A percentile compares a stretch with the other conserved stretches of the same genome.
Conservation (phyloP, 2,329 filamentous ascomycete species). For the Monilinia vaccinii-corymbosi region DNA sequence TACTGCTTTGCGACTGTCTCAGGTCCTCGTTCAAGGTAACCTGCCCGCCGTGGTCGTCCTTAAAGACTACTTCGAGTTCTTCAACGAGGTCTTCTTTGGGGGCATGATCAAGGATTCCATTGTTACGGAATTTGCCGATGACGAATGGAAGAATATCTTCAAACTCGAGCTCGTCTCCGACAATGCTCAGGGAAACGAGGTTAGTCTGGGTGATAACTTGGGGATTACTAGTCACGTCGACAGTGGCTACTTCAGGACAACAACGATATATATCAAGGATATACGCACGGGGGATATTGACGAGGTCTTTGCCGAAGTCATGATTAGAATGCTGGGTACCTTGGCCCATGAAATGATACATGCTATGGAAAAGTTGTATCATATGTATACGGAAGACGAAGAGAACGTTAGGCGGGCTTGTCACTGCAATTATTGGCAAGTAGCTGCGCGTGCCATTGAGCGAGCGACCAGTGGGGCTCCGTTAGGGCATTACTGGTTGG, state of each 20-base stretch:
- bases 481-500: background rate
- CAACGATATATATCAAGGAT: background rate
- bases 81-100: background rate
- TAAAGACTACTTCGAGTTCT: background rate
- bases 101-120: background rate
- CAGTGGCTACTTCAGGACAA: background rate
- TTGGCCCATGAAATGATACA: background rate
- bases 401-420: background rate
- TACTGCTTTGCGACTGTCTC: too few relatives aligned
- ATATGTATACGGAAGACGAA: background rate
- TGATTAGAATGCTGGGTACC: background rate
- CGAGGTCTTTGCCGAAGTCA: background rate
- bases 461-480: background rate
- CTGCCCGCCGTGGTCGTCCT: background rate
- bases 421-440: background rate
- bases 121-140: background rate
- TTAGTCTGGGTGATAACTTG: background rate
- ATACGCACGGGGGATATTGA: accelerated
- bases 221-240: background rate
- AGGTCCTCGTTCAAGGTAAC: too few relatives aligned
- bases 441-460: background rate
- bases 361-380: background rate
- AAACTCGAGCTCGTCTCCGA: background rate
- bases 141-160: background rate
- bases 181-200: background rate